Conservation (phyloP, 192 early-diverging fungal genomes). For the Gryganskiella cystojenkinii region DNA sequence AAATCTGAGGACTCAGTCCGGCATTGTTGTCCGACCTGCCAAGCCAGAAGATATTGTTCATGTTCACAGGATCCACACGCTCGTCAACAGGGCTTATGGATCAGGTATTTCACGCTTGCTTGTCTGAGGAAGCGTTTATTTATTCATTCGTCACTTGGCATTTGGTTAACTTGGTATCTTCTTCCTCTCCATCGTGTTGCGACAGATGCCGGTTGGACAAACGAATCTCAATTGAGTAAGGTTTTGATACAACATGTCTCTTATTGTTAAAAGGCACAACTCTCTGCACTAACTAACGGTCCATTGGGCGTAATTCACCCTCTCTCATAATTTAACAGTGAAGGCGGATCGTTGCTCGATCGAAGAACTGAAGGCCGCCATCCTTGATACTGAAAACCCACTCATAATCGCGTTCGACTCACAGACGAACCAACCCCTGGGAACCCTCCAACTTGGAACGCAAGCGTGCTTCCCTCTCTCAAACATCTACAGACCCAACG, state of each 20-base stretch:
- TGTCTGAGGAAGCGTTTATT: no score
- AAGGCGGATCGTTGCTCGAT: slow-evolving; percentile 46
- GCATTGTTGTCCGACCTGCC: slow-evolving; percentile 41
- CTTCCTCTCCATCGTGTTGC: background rate
- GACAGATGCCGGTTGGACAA: slow-evolving; percentile 60
- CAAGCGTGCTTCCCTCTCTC: slow-evolving; percentile 30
- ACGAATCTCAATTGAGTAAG: slow-evolving; percentile 51
- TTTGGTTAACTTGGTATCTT: background rate
- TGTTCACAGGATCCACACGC: slow-evolving; percentile 24
- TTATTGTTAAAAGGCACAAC: no score
- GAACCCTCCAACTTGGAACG: slow-evolving; percentile 58
- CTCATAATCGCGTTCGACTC: slow-evolving; percentile 54
- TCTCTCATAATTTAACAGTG: no score
- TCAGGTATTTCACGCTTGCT: slow-evolving; percentile 38
- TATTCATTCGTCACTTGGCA: no score
- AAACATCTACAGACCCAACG: slow-evolving; percentile 27
- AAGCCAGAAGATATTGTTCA: slow-evolving; percentile 19
- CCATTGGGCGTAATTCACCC: no score
- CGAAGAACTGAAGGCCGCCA: slow-evolving; percentile 42
- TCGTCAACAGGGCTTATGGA: slow-evolving; percentile 59
- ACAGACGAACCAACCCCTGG: slow-evolving; percentile 45
- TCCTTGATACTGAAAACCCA: slow-evolving; percentile 47
- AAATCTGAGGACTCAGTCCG: slow-evolving; percentile 31
- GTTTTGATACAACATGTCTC: background rate
- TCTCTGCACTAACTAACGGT: no score